Percentiles rank a stretch among this genome's conserved stretches.
These are phyloP conservation scores for Cerrena zonata DNA, from an alignment of 1,284 basidiomycete genomes.

Conservation along the genomic window DNA sequence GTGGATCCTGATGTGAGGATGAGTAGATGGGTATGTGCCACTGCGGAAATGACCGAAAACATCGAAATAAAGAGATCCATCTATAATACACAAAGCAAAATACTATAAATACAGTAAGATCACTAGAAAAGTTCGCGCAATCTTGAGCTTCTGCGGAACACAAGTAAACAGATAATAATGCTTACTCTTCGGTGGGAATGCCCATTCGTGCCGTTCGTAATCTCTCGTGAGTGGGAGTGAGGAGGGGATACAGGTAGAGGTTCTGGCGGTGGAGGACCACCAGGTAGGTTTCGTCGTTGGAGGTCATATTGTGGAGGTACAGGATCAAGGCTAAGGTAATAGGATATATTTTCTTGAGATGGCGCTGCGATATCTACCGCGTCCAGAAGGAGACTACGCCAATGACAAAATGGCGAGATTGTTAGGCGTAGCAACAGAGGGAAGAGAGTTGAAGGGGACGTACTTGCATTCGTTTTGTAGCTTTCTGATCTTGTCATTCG, in stretches of 20 bases:
- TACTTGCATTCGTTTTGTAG: slow-evolving; percentile 58
- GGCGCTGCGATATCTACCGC: slow-evolving; percentile 30
- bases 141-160: too few species aligned
- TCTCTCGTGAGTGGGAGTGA: not conserved
- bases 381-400: slow-evolving; percentile 24
- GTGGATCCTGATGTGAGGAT: too few species aligned
- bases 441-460: slow-evolving; percentile 16
- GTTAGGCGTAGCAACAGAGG: not conserved
- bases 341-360: slow-evolving; percentile 24
- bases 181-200: not conserved
- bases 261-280: not conserved
- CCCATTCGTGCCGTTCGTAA: not conserved
- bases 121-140: too few species aligned
- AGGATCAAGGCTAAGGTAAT: slow-evolving; percentile 27
- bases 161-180: not conserved
- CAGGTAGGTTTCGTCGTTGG: not conserved
- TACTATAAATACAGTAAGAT: too few species aligned
- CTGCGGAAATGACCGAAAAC: too few species aligned
- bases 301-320: slow-evolving; percentile 13
- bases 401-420: not conserved
- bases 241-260: not conserved
- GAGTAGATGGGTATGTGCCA: too few species aligned
- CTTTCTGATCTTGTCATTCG: slow-evolving; percentile 45
- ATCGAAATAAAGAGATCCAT: too few species aligned
- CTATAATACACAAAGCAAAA: too few species aligned